A percentile compares a stretch with the other conserved stretches of the same genome.
These are phyloP conservation scores for Phytophthora boehmeriae DNA, from an alignment of 352 stramenopile species.

Conservation along the genomic window DNA sequence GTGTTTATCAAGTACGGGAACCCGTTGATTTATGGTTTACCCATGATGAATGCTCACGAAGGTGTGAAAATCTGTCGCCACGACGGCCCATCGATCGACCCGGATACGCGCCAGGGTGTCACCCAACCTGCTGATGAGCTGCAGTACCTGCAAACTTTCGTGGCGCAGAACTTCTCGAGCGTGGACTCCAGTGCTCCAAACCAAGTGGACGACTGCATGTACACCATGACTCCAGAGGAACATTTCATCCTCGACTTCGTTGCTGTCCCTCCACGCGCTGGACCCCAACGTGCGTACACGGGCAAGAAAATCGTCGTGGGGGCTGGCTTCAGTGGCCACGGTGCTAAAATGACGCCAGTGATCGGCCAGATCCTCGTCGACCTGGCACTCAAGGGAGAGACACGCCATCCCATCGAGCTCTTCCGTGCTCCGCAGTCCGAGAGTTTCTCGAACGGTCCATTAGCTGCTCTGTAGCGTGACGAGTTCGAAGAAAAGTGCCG, in stretches of 20 bases:
- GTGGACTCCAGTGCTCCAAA: constrained; percentile 48
- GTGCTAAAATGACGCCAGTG: constrained; percentile 86
- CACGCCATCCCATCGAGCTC: constrained; percentile 46
- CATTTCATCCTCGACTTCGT: constrained; percentile 82
- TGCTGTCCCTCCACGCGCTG: constrained; percentile 1
- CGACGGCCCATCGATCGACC: constrained; percentile 49
- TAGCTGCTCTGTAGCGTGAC: not conserved
- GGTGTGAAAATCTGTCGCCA: constrained; percentile 85
- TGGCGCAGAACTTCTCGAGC: constrained; percentile 51
- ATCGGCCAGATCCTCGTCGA: constrained; percentile 83
- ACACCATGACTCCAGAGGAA: constrained; percentile 80
- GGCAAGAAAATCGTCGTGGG: constrained; percentile 64
- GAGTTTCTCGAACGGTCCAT: not conserved
- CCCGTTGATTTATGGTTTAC: constrained; percentile 59
- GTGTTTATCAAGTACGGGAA: constrained; percentile 74
- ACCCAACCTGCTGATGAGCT: constrained; percentile 34
- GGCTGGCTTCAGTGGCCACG: constrained; percentile 82
- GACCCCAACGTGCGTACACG: not conserved
- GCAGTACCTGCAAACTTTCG: constrained; percentile 37
- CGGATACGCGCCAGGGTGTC: constrained; percentile 45
- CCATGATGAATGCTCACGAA: constrained; percentile 42
- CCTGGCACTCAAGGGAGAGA: constrained; percentile 58
- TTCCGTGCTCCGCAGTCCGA: constrained; percentile 32
- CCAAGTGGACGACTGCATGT: constrained; percentile 77
- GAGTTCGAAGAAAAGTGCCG: not conserved